phyloP scores from a whole-genome alignment of 2,329 filamentous ascomycete genomes.

The Cercospora brassicicola region DNA sequence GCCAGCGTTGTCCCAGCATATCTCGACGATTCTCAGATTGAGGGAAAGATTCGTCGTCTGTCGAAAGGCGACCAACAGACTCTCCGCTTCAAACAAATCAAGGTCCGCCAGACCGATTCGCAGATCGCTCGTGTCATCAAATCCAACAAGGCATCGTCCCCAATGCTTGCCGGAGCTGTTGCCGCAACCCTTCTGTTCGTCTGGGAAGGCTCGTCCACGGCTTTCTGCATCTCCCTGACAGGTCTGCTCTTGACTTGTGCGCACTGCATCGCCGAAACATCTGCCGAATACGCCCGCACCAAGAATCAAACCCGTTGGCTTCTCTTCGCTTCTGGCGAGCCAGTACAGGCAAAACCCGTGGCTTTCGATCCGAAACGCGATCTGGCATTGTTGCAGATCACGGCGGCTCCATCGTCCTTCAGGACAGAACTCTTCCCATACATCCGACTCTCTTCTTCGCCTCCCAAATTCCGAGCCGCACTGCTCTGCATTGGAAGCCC shows the following conservation, averaged over 20 bases:
- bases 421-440: slow-evolving; percentile 24
- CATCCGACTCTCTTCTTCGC: slow-evolving; percentile 12
- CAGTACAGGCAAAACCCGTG: slow-evolving; percentile 44
- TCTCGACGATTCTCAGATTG: not conserved
- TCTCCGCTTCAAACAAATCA: slow-evolving; percentile 18
- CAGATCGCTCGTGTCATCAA: slow-evolving; percentile 13
- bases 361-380: slow-evolving; percentile 50
- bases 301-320: slow-evolving; percentile 40
- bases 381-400: slow-evolving; percentile 50
- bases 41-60: not conserved
- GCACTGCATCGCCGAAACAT: slow-evolving; percentile 52
- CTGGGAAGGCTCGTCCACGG: slow-evolving; percentile 53
- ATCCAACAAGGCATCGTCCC: not conserved
- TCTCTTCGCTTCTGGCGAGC: slow-evolving; percentile 45
- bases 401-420: slow-evolving; percentile 33
- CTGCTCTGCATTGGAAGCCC: slow-evolving; percentile 47
- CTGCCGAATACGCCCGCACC: slow-evolving; percentile 37
- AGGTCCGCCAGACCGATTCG: slow-evolving; percentile 13
- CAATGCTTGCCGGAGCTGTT: slow-evolving; percentile 13
- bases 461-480: slow-evolving; percentile 21
- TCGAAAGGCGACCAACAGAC: not conserved
- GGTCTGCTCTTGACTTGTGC: slow-evolving; percentile 54
- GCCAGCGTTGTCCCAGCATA: not conserved
- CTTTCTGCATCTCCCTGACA: slow-evolving; percentile 49
- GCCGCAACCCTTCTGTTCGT: slow-evolving; percentile 48